Conservation (phyloP, 2,329 filamentous ascomycete genomes). For the Aspergillus ustus region DNA sequence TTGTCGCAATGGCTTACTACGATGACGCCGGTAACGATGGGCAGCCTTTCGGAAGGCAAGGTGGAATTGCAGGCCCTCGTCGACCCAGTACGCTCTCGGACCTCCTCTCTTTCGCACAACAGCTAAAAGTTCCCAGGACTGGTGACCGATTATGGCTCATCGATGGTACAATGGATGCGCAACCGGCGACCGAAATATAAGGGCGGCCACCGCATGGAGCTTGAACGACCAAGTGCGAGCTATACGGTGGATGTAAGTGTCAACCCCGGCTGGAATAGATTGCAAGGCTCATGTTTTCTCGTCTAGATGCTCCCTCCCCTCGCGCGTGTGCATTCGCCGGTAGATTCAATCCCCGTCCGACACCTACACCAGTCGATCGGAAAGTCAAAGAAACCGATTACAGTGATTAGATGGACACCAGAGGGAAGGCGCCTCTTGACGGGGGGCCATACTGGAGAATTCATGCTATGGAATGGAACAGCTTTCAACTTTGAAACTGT, state of each 20-base stretch:
- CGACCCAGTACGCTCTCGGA: constrained; percentile 42
- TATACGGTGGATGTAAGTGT: constrained; percentile 82
- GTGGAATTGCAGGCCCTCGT: constrained; percentile 42
- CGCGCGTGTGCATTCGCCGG: constrained; percentile 73
- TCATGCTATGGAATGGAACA: constrained; percentile 98
- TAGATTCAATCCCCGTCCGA: constrained; percentile 89
- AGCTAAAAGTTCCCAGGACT: constrained; percentile 63
- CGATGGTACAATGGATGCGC: constrained; percentile 88
- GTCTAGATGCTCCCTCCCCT: constrained; percentile 82
- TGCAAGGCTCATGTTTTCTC: constrained; percentile 9
- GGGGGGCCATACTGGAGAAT: constrained; percentile 94
- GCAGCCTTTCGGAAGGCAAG: constrained; percentile 37
- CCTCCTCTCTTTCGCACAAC: background rate
- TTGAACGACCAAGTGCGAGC: constrained; percentile 82
- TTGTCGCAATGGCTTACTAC: constrained; percentile 42
- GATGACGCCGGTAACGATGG: constrained; percentile 44
- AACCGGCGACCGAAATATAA: constrained; percentile 78
- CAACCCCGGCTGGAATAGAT: background rate
- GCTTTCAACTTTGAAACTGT: constrained; percentile 99
- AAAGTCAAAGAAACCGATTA: constrained; percentile 97
- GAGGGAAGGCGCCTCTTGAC: constrained; percentile 91
- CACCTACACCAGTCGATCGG: constrained; percentile 98
- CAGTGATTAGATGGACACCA: constrained; percentile 96
- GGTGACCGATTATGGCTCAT: constrained; percentile 91
- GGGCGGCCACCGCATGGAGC: constrained; percentile 71